A percentile compares a stretch with the other conserved stretches of the same genome.
These are phyloP conservation scores for Lachancea kluyveri DNA, from an alignment of 805 yeast genomes.

Conservation along the genomic window DNA sequence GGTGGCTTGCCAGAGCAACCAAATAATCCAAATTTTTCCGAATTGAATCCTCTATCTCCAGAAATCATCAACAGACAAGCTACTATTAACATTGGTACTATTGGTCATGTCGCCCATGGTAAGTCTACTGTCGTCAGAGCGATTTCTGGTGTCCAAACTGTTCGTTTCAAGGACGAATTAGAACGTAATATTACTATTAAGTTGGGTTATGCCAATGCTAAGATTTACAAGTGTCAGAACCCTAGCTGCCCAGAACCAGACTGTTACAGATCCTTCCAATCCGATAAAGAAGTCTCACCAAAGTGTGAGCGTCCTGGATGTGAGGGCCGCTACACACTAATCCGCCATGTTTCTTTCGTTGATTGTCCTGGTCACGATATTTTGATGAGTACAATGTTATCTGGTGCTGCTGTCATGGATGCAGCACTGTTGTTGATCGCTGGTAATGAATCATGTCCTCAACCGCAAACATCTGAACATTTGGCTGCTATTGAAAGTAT, in stretches of 20 bases:
- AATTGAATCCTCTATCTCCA: constrained; percentile 81
- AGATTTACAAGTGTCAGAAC: constrained; percentile 88
- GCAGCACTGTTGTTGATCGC: constrained; percentile 95
- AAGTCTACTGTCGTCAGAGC: constrained; percentile 91
- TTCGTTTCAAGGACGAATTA: constrained; percentile 96
- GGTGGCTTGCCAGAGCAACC: constrained; percentile 99
- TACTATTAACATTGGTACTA: constrained; percentile 95
- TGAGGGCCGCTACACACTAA: constrained; percentile 78
- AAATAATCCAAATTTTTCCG: constrained; percentile 73
- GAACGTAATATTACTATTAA: constrained; percentile 99
- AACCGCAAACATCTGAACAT: constrained; percentile 99
- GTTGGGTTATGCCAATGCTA: constrained; percentile 98
- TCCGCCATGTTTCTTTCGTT: constrained; percentile 96
- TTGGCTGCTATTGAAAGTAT: constrained; percentile 98
- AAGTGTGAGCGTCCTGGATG: constrained; percentile 86
- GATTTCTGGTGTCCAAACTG: constrained; percentile 98
- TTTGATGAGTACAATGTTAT: constrained; percentile 99
- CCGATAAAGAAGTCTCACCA: constrained; percentile 93
- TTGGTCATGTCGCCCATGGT: constrained; percentile 96
- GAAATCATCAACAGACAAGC: constrained; percentile 99
- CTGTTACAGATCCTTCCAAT: constrained; percentile 89
- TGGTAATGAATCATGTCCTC: constrained; percentile 99
- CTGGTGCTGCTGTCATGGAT: constrained; percentile 99
- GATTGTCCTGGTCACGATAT: constrained; percentile 99
- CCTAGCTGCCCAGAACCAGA: constrained; percentile 87